phyloP scores from a whole-genome alignment of 176 grass and related monocot species.

The Rhynchospora tenuis region DNA sequence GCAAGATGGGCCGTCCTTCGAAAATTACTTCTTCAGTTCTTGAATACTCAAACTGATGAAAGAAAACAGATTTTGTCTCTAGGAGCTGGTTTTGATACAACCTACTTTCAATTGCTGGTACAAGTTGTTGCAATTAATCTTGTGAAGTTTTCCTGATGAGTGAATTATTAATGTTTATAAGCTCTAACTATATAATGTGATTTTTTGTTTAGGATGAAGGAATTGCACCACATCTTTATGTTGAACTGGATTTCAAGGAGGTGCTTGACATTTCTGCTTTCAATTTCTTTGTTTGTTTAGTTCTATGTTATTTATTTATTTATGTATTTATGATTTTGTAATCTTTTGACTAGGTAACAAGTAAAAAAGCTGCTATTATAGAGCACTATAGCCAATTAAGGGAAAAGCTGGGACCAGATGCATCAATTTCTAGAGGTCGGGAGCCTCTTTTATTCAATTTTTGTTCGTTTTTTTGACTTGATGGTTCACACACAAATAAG shows the following conservation, averaged over 20 bases:
- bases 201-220: slow-evolving; percentile 63
- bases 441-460: slow-evolving; percentile 9
- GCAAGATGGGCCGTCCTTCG: slow-evolving; percentile 80
- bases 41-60: slow-evolving; percentile 36
- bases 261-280: slow-evolving; percentile 30
- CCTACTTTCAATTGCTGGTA: slow-evolving; percentile 90
- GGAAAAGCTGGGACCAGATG: slow-evolving; percentile 73
- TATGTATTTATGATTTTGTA: neutral
- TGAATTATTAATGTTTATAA: neutral
- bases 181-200: slow-evolving; percentile 4
- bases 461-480: neutral
- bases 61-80: slow-evolving; percentile 84
- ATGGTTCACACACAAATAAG: neutral
- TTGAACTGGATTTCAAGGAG: slow-evolving; percentile 97
- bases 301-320: neutral
- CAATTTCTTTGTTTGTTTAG: neutral
- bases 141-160: neutral
- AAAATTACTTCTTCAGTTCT: slow-evolving; percentile 69
- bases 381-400: slow-evolving; percentile 78
- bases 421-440: slow-evolving; percentile 77
- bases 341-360: slow-evolving; percentile 64
- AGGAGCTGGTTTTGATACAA: slow-evolving; percentile 93
- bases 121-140: slow-evolving; percentile 7
- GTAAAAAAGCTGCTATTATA: slow-evolving; percentile 93
- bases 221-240: slow-evolving; percentile 79